These are phyloP conservation scores for Diaporthe caulivora DNA, from an alignment of 2,329 filamentous ascomycete species.

Conservation along the genomic window DNA sequence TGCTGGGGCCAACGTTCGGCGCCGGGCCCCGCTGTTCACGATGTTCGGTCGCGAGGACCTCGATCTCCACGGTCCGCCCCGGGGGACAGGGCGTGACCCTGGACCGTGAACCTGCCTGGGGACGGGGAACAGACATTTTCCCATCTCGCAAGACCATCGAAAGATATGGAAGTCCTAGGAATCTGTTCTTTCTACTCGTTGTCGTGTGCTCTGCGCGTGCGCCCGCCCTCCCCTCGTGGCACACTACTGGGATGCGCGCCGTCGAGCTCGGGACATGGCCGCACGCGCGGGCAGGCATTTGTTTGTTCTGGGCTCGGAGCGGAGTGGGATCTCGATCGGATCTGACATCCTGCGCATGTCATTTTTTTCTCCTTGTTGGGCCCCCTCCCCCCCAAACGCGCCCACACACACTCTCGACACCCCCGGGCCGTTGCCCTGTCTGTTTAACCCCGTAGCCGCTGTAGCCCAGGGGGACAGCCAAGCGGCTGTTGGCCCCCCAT, in stretches of 20 bases:
- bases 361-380: background rate
- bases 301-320: background rate
- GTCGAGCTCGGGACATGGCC: slow-evolving; percentile 3
- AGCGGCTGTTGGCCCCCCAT: too few species aligned
- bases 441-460: slow-evolving; percentile 15
- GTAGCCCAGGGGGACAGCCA: too few species aligned
- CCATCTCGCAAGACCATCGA: background rate
- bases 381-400: background rate
- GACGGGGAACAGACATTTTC: background rate
- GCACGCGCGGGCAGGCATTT: background rate
- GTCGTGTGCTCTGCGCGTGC: background rate
- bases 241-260: background rate
- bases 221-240: background rate
- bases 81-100: slow-evolving; percentile 6
- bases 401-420: background rate
- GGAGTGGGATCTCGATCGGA: slow-evolving; percentile 25
- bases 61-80: slow-evolving; percentile 20
- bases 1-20: background rate
- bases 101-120: background rate
- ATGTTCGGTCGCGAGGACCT: background rate
- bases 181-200: background rate
- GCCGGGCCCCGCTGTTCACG: background rate
- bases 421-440: background rate
- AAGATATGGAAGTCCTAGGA: background rate
- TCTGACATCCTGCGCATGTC: background rate